A percentile compares a stretch with the other conserved stretches of the same genome.
Conservation (phyloP, 2,329 filamentous ascomycete genomes). For the Esteya vermicola region DNA sequence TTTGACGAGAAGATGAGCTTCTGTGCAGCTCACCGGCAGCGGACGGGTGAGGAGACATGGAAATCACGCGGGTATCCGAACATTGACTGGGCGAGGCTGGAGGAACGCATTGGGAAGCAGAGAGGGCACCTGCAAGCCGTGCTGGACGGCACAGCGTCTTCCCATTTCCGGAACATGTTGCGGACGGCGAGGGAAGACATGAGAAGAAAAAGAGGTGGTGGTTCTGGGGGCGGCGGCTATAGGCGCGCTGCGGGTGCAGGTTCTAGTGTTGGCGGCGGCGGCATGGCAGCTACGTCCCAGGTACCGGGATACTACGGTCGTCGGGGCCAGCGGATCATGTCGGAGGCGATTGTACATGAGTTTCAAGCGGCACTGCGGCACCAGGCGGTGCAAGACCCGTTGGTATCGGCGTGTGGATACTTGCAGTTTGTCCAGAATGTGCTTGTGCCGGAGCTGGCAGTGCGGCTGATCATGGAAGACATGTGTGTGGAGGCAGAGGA, state of each 20-base stretch:
- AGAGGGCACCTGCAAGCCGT: slow-evolving; percentile 41
- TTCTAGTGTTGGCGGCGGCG: slow-evolving; percentile 20
- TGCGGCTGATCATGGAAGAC: slow-evolving; percentile 41
- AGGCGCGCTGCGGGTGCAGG: too few relatives aligned
- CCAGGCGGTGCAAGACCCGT: slow-evolving; percentile 45
- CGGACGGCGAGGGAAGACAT: slow-evolving; percentile 30
- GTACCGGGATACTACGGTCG: slow-evolving; percentile 76
- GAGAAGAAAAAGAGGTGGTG: too few relatives aligned
- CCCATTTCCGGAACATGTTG: slow-evolving; percentile 46
- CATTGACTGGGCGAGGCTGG: slow-evolving; percentile 54
- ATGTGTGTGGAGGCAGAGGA: slow-evolving; percentile 28
- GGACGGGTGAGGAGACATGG: slow-evolving; percentile 35
- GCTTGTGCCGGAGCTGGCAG: slow-evolving; percentile 57
- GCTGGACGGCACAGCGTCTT: slow-evolving; percentile 38
- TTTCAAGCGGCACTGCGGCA: slow-evolving; percentile 47
- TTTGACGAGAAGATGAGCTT: slow-evolving; percentile 47
- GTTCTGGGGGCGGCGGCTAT: too few relatives aligned
- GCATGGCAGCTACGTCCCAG: slow-evolving; percentile 46
- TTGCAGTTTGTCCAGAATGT: slow-evolving; percentile 59
- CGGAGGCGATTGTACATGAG: slow-evolving; percentile 47
- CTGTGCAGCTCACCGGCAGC: slow-evolving; percentile 47
- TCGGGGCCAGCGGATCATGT: slow-evolving; percentile 58
- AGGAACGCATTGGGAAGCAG: slow-evolving; percentile 42
- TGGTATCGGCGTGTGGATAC: slow-evolving; percentile 53
- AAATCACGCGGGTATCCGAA: slow-evolving; percentile 46